Evolutionary conservation across 2,329 filamentous ascomycete species (phyloP).

Genomic region (Talaromyces atroroseus): DNA sequence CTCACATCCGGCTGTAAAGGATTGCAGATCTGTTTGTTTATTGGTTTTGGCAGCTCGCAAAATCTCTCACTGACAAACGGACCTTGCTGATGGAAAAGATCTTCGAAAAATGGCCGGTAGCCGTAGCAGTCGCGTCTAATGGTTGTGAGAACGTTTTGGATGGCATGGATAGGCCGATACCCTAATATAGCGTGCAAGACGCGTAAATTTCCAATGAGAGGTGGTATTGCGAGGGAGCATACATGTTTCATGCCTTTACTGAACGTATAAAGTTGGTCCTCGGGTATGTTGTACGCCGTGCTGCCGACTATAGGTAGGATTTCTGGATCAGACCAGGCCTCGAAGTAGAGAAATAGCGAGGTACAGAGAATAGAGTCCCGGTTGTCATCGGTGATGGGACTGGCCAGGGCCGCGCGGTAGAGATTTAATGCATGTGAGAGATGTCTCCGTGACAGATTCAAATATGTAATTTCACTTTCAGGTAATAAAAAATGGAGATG

Average conservation of each 20-base stretch:
- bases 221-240: not conserved
- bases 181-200: not conserved
- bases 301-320: not conserved
- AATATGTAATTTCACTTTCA: not conserved
- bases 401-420: not conserved
- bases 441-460: not conserved
- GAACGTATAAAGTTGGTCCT: conserved; percentile 6
- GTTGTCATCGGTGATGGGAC: not conserved
- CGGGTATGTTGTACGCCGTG: not conserved
- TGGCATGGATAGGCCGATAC: conserved; percentile 2
- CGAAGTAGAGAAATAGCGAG: conserved; percentile 11
- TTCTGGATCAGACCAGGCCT: conserved; percentile 5
- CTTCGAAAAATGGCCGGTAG: not conserved
- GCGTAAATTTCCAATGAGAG: not conserved
- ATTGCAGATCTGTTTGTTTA: not conserved
- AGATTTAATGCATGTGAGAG: conserved; percentile 5
- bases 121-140: not conserved
- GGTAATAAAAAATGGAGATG: not conserved
- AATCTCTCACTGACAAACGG: not conserved
- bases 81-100: not conserved
- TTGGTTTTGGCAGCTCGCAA: not conserved
- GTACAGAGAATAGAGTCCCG: conserved; percentile 7
- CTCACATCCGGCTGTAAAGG: not conserved
- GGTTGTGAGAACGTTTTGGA: not conserved
- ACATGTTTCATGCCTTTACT: conserved; percentile 2